These are phyloP conservation scores for Podila epicladia DNA, from an alignment of 192 early-diverging fungal genomes.

Conservation along the genomic window DNA sequence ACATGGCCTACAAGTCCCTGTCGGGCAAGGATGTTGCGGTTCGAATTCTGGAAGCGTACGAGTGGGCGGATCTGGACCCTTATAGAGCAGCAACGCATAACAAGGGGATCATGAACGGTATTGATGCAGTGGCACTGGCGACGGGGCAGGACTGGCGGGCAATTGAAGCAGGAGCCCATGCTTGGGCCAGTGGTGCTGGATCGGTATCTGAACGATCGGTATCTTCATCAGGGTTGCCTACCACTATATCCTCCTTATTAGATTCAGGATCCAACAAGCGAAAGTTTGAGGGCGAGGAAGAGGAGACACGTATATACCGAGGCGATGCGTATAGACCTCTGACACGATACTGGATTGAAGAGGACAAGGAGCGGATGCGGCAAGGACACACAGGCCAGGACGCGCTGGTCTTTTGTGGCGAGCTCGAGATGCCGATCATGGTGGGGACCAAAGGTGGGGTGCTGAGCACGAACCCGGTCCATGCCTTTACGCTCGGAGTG, in stretches of 20 bases:
- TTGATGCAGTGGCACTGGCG: slow-evolving; percentile 80
- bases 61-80: slow-evolving; percentile 76
- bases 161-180: slow-evolving; percentile 76
- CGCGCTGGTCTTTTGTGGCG: slow-evolving; percentile 66
- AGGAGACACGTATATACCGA: slow-evolving; percentile 18
- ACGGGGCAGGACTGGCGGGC: slow-evolving; percentile 85
- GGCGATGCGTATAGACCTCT: slow-evolving; percentile 67
- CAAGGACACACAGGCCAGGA: slow-evolving; percentile 36
- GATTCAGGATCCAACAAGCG: slow-evolving; percentile 3
- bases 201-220: slow-evolving; percentile 26
- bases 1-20: slow-evolving; percentile 73
- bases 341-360: slow-evolving; percentile 80
- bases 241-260: neutral
- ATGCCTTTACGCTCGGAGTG: slow-evolving; percentile 72
- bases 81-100: slow-evolving; percentile 81
- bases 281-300: slow-evolving; percentile 10
- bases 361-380: slow-evolving; percentile 46
- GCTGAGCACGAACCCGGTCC: slow-evolving; percentile 76
- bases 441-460: slow-evolving; percentile 84
- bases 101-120: slow-evolving; percentile 87
- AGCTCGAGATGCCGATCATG: slow-evolving; percentile 73
- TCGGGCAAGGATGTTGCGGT: slow-evolving; percentile 69
- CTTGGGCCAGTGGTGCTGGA: slow-evolving; percentile 64
- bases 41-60: slow-evolving; percentile 72
- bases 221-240: neutral